phyloP scores from a whole-genome alignment of 1,139 yeast genomes.

The Pneumocystis jirovecii region DNA sequence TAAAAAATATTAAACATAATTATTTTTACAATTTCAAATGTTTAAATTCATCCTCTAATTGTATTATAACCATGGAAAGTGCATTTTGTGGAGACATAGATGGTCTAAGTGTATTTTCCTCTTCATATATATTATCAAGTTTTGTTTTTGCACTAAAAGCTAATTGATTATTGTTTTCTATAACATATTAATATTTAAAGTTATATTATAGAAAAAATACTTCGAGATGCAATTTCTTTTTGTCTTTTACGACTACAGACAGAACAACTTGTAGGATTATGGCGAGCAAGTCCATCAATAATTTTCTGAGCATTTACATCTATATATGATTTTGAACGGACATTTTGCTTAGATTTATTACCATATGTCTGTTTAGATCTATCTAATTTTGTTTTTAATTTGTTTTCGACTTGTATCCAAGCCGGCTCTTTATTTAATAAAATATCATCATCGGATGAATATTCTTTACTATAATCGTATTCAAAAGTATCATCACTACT shows the following conservation, averaged over 20 bases:
- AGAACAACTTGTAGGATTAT: conserved; percentile 14
- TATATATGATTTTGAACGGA: neutral
- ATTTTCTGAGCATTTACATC: conserved; percentile 8
- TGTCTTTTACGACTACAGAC: conserved; percentile 13
- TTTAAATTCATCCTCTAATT: conserved; percentile 19
- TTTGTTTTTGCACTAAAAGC: neutral
- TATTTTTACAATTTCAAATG: conserved; percentile 17
- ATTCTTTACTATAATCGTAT: neutral
- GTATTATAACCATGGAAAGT: conserved; percentile 17
- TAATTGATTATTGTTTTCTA: neutral
- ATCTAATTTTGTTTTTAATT: neutral
- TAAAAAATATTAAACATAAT: neutral
- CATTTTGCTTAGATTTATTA: neutral
- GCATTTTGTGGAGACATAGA: conserved; percentile 22
- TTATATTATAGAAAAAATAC: neutral
- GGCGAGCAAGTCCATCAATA: conserved; percentile 12
- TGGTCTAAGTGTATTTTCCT: conserved; percentile 22
- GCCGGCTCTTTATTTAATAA: neutral
- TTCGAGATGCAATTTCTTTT: neutral
- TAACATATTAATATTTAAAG: neutral
- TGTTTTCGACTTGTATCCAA: neutral
- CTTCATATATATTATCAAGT: conserved; percentile 14
- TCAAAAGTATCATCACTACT: neutral
- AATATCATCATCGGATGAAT: neutral
- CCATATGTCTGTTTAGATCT: neutral